Evolutionary conservation across 768 basidiomycete species (phyloP).

Genomic region (Polyporus arcularius): DNA sequence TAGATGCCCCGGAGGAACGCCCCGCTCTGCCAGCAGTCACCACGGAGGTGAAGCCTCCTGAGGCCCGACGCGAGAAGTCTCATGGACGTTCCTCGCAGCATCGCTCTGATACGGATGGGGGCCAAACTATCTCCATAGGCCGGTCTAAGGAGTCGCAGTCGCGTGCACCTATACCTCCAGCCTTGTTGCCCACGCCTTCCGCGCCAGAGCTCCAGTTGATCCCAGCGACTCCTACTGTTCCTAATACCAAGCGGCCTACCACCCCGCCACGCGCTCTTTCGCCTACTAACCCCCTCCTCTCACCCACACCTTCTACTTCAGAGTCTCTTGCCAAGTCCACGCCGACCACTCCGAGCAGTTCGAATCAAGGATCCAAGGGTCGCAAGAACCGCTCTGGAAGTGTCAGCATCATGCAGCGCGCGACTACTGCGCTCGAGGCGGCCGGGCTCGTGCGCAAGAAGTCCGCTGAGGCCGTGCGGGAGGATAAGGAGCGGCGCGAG

Average conservation of each 20-base stretch:
- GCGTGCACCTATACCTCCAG: constrained; percentile 21
- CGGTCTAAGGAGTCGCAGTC: constrained; percentile 4
- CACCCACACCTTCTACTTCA: constrained; percentile 59
- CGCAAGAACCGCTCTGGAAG: constrained; percentile 80
- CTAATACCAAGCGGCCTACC: constrained; percentile 39
- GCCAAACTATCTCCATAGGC: constrained; percentile 9
- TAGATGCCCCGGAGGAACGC: constrained; percentile 1
- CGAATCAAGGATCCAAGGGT: constrained; percentile 49
- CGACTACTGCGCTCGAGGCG: constrained; percentile 87
- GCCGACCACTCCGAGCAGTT: constrained; percentile 68
- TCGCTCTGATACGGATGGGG: constrained; percentile 2
- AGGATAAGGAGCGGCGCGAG: constrained; percentile 58
- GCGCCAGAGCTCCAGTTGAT: constrained; percentile 72
- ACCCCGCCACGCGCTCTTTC: constrained; percentile 53
- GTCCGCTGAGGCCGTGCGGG: constrained; percentile 70
- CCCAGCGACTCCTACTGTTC: constrained; percentile 71
- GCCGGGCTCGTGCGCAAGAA: constrained; percentile 84
- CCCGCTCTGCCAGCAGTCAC: not conserved
- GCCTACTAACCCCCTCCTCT: constrained; percentile 39
- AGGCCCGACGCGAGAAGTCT: constrained; percentile 13
- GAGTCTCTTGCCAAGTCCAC: constrained; percentile 56
- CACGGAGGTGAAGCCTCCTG: constrained; percentile 1
- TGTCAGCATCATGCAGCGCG: constrained; percentile 95
- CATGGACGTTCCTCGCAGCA: constrained; percentile 7
- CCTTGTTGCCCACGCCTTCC: constrained; percentile 36